Evolutionary conservation across 2,329 filamentous ascomycete genomes (phyloP), one percentile per base, ranked within the genome.

Genomic region (Talaromyces sp.): DNA sequence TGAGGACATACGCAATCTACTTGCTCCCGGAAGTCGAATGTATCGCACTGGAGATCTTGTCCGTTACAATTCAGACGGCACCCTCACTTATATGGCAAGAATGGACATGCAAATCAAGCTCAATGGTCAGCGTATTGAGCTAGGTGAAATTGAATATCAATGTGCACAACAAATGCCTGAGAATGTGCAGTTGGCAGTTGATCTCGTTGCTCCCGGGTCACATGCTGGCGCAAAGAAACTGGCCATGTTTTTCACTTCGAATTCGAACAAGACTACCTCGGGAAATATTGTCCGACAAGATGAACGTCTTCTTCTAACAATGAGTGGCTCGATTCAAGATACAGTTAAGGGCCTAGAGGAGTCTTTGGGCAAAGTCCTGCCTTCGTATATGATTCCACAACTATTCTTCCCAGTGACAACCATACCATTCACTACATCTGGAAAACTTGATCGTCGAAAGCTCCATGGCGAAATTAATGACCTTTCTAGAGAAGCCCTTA

Each of bases 51-150:
- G 62, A 70, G 69, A 73, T 12, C 67, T 70, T 28, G 74, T 75
- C 9, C 42, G 59, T 5, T 77, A 75, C 73, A 69, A 76, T 2
- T 31, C 68, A 27, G 67, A 73, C 34, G 79, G 79, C 60, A 77
- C 72, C 56, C 62, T 67, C 23, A 57, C 60, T 47, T 64, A 72
- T 57, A 59, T 77, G 50, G 73, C 73, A 30, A 69, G 70, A 44
- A 75, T 75, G 62, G 73, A 75, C 52, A 73, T 71, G 2, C 76
- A 78, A 60, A 75, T 79, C 60, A 79, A 79, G 59, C 51, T 79
- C 7, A 72, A 75, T n/a, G 77, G 77, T 8, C 76, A 79, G 57
- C 76, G 77, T 54, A 71, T 79, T 9, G 77, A 79, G 60, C 70
- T 78, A 4, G 76, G 74, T 4, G 77, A 78, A 61, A 73, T 79